Evolutionary conservation across 2,329 filamentous ascomycete species (phyloP), one percentile per base, ranked within the genome.

Genomic region (Periconia sp.): DNA sequence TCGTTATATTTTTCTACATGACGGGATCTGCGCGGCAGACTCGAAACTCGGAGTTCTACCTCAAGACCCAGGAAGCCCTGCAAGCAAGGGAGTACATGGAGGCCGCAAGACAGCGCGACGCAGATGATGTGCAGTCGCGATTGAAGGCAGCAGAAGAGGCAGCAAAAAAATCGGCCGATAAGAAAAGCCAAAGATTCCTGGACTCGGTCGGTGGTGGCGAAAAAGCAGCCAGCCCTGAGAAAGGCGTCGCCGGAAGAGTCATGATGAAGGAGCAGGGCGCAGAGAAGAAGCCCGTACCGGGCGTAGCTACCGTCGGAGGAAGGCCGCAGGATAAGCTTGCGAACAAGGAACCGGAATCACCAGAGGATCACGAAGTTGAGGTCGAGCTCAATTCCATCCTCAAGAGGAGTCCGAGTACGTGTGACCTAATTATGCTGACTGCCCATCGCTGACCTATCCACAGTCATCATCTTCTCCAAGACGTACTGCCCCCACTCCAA

Each of bases 381-480:
- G 72, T 74, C 13, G 88, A 90, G 68, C 72, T 97, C 50, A 87
- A 90, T 61, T 69, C 71, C 6, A 95, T 97, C 35, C 71, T 97
- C 52, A 94, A 92, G 74, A 87, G 85, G 63, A 85, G 89, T 3
- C 91, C 92, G 12, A 86, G 90, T 95, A 82, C 13, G 63, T 45
- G 13, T 13, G 10, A 13, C 3, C 36, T n/a, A n/a, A 4, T 19
- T 5, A 7, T 8, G 32, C 28, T 5, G 13, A 19, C n/a, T 12
- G 19, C 6, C 4, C 26, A 15, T 9, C 52, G 24, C 50, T 59
- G 46, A 59, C 17, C 6, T 5, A 13, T 11, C 10, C 19, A 5
- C 54, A 94, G 90, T 97, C 47, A 88, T 96, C 67, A 89, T 99
- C 59, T 97, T 97, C 75, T 96, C 91, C 52, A 97, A 99, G 72